Conservation (phyloP, 805 yeast species). For the Ogataea methanolica region DNA sequence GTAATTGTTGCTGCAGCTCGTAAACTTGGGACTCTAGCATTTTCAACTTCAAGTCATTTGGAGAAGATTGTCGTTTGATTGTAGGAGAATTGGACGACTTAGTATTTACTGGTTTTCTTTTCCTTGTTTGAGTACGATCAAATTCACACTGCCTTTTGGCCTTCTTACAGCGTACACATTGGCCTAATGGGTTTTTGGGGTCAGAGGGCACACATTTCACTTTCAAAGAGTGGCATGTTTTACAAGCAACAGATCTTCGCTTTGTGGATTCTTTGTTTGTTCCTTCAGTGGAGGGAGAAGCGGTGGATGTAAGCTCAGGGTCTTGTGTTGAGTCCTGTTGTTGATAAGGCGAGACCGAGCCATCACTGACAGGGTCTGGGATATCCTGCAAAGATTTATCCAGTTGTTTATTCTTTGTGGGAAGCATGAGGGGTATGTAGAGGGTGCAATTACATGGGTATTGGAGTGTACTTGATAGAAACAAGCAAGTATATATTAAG, state of each 20-base stretch:
- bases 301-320: too few species aligned
- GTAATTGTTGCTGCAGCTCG: conserved; percentile 11
- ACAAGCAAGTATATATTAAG: too few species aligned
- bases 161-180: conserved; percentile 72
- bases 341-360: too few species aligned
- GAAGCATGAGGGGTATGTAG: too few species aligned
- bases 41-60: conserved; percentile 13
- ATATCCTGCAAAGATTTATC: too few species aligned
- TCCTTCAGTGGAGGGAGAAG: neutral
- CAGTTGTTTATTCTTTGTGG: too few species aligned
- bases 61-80: conserved; percentile 1
- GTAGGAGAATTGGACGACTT: neutral
- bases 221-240: conserved; percentile 75
- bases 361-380: too few species aligned
- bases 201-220: conserved; percentile 80
- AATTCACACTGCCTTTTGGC: conserved; percentile 62
- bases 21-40: conserved; percentile 23
- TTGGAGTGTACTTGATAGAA: too few species aligned
- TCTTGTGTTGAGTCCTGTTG: too few species aligned
- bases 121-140: conserved; percentile 55
- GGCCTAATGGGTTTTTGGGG: conserved; percentile 48
- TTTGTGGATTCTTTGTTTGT: conserved; percentile 5
- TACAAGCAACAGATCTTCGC: conserved; percentile 56
- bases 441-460: too few species aligned
- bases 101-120: conserved; percentile 30